Evolutionary conservation across 768 basidiomycete species (phyloP), one percentile per base, ranked within the genome.

Genomic region (Dentipellis fragilis): DNA sequence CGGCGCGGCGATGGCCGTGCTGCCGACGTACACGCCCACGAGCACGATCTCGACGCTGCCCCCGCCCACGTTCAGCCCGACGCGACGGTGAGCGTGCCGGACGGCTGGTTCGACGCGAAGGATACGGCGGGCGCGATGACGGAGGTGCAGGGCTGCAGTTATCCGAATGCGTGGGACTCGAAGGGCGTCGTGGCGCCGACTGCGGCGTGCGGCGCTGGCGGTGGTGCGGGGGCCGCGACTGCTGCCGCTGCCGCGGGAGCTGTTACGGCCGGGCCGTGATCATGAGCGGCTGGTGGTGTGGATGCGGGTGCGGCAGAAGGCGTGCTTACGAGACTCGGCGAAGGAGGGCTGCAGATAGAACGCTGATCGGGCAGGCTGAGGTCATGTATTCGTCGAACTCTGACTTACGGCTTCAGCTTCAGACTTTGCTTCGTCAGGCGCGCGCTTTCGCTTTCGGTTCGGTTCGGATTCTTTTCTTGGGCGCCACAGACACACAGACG

Each of bases 11-110:
- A 73, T 73, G 57, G 65, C 67, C 40, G 58, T 65, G 34, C 62
- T 77, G 29, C 84, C 85, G 8, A 81, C 81, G 37, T 87, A 86
- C 64, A 87, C 85, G 6, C 73, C 75, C 29, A 86, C 84, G 5
- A 80, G 76, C 11, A 62, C 78, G 2, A 68, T 83, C 48, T 71
- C 76, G 57, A 85, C 83, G 0, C 70, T 88, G 36, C 75, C 81
- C 12, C 73, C 74, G 8, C 75, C 78, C 7, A 79, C 78, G 0
- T 78, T 80, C 69, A 78, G 80, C 4, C 67, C 71, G 23, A 65
- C 71, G 2, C 68, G 29, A 29, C 29, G 29, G 68, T 56, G 11
- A 66, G 66, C 35, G 71, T 68, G 54, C 65, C 71, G 1, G 78
- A 75, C 12, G 86, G 85, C 1, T 87, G 86, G 86, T 73, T 73